phyloP scores from a whole-genome alignment of 177 flowering plant genomes.

The Vitis hybrid region DNA sequence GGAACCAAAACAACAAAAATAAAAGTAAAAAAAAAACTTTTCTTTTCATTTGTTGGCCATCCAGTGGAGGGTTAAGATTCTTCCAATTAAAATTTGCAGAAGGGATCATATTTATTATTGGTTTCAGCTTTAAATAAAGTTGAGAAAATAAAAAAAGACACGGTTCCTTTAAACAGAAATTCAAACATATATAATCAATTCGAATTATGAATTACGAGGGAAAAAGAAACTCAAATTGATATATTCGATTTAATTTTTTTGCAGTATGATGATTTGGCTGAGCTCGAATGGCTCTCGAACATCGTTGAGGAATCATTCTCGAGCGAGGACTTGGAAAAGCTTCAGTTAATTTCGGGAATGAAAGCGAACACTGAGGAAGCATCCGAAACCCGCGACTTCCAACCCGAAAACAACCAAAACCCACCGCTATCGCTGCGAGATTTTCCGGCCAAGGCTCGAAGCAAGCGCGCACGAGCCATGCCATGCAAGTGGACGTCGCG shows the following conservation, averaged over 20 bases:
- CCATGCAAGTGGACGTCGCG: slow-evolving; percentile 67
- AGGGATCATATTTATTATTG: neutral
- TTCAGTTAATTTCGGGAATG: slow-evolving; percentile 45
- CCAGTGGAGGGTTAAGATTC: slow-evolving; percentile 4
- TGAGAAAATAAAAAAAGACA: neutral
- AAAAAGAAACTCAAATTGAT: neutral
- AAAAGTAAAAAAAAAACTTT: neutral
- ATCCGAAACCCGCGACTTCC: slow-evolving; percentile 27
- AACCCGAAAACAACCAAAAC: slow-evolving; percentile 19
- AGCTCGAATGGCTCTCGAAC: slow-evolving; percentile 70
- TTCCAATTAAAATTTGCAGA: slow-evolving; percentile 5
- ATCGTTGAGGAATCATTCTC: slow-evolving; percentile 71
- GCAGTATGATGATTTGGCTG: slow-evolving; percentile 63
- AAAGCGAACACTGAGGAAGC: slow-evolving; percentile 32
- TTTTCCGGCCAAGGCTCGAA: slow-evolving; percentile 58
- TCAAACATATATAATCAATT: neutral
- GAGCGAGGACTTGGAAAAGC: slow-evolving; percentile 54
- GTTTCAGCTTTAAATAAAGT: neutral
- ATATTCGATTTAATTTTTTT: neutral
- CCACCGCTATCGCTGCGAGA: slow-evolving; percentile 12
- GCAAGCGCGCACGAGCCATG: slow-evolving; percentile 71
- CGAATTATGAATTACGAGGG: too few relatives aligned
- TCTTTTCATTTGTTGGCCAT: neutral
- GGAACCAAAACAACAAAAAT: neutral
- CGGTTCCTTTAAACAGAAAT: too few relatives aligned